Evolutionary conservation across 2,329 filamentous ascomycete genomes (phyloP), one percentile per base, ranked within the genome.

Genomic region (Nigrospora sphaerica): DNA sequence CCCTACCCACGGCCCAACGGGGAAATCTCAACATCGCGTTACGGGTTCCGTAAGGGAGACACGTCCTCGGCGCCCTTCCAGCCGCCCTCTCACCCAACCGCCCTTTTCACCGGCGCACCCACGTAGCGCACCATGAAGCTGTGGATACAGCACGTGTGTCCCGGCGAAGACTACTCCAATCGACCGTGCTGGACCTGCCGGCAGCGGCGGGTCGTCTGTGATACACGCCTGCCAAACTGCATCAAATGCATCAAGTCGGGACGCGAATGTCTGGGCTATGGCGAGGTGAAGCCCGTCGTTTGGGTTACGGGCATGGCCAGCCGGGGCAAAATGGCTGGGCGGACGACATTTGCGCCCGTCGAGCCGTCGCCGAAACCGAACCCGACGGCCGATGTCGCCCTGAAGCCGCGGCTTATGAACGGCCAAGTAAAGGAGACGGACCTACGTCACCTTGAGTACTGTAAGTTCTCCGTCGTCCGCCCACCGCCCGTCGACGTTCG

Each of bases 131-230:
- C 23, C 23, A 28, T 28, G 23, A 28, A 28, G 23, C 23, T 28
- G 23, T 28, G 23, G 23, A 28, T 28, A 28, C 23, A 28, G 23
- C 23, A 28, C 23, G 23, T 28, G 2, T 28, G 23, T 10, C 23
- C 23, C 23, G 23, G 23, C 23, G 23, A 28, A n/a, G 40, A 42
- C 13, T 42, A 33, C 32, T 32, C 40, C 40, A 42, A 33, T 16
- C 40, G 40, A 32, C 44, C 42, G 17, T 51, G 49, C 32, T 51
- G 49, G 49, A 51, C 49, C 12, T 51, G 49, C 45, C 41, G 42
- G 12, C 47, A 48, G 17, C 41, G 49, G 32, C 47, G 49, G 9
- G 43, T 51, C 38, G 44, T 46, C 13, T 51, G 49, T 33, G 49
- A 51, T 38, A 35, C 42, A 14, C 32, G 47, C 11, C 42, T 49